Evolutionary conservation across 139 green algal species (phyloP).

Genomic region (Marvania coccoides): DNA sequence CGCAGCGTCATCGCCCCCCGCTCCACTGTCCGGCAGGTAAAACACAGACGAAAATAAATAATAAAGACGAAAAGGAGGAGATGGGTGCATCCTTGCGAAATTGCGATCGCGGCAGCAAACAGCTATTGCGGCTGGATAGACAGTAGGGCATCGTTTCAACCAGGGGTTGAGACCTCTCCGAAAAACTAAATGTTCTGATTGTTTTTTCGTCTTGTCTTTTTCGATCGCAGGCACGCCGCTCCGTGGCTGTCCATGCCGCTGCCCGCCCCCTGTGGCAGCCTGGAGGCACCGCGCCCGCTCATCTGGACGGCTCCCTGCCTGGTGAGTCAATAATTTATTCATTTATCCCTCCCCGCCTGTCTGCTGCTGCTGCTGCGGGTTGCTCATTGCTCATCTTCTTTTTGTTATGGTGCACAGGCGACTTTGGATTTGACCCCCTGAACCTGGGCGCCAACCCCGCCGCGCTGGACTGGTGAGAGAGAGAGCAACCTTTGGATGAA

Average conservation of each 20-base stretch:
- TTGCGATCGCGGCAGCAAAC: too few relatives aligned
- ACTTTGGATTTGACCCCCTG: conserved; percentile 76
- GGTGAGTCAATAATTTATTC: conserved; percentile 17
- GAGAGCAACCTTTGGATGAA: background rate
- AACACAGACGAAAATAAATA: too few relatives aligned
- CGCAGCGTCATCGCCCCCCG: background rate
- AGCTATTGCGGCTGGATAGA: too few relatives aligned
- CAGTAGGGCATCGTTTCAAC: too few relatives aligned
- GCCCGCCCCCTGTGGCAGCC: conserved; percentile 33
- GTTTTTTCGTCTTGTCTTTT: too few relatives aligned
- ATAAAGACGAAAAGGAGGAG: too few relatives aligned
- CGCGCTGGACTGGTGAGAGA: conserved; percentile 63
- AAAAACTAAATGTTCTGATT: too few relatives aligned
- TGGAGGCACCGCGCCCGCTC: conserved; percentile 23
- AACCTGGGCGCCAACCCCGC: conserved; percentile 68
- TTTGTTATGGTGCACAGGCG: conserved; percentile 19
- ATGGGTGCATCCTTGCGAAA: too few relatives aligned
- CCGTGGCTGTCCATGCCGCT: conserved; percentile 13
- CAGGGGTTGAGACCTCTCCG: too few relatives aligned
- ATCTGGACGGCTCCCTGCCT: conserved; percentile 40
- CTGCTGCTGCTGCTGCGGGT: background rate
- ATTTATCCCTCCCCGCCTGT: background rate
- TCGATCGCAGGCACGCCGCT: conserved; percentile 8
- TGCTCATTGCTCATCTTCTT: too few relatives aligned
- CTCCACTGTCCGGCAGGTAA: too few relatives aligned